Evolutionary conservation across 495 filamentous ascomycete species (phyloP), one percentile per base, ranked within the genome.

Genomic region (Lophium mytilinum): DNA sequence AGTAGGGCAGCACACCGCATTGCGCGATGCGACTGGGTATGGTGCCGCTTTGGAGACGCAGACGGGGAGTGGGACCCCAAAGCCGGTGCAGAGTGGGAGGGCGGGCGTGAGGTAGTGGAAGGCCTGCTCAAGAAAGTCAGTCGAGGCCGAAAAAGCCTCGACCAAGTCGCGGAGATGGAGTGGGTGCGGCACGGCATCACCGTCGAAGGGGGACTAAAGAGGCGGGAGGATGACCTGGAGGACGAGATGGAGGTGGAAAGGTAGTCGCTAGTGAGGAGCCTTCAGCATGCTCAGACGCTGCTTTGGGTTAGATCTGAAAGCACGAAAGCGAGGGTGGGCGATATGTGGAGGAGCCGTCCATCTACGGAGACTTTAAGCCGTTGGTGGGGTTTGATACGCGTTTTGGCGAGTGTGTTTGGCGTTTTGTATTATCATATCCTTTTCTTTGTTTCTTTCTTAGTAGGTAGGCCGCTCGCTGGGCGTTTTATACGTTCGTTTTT

Each of bases 1-100:
- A 81, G 62, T 77, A 79, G 61, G 82, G 87, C 89, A 0, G 88
- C 85, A 34, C 94, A 98, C 68, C 83, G 89, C n/a, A 96, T 98
- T 54, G 93, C 94, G 5, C 77, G 93, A 11, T 85, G 87, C 45
- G 93, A 98, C 61, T 98, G 93, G 93, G 79, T 84, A 18, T 98
- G 93, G 93, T 83, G 86, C 51, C 83, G 85, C 52, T 94, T 85
- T 62, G 88, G 83, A 9, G 82, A 85, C 54, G 78, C 80, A 30
- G 86, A 90, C 36, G 88, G 84, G 21, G 87, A 88, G 49, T 86
- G 82, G 80, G 80, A 81, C 57, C 63, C 69, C 4, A 73, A 73
- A 18, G 79, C 84, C 57, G 83, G 81, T 5, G 72, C 69, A 37
- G 84, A 78, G 17, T 75, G 92, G 30, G 78, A 80, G 36, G 89